Base-by-base conservation (phyloP, 148 eudicot genomes). In the Selenicereus undatus region DNA sequence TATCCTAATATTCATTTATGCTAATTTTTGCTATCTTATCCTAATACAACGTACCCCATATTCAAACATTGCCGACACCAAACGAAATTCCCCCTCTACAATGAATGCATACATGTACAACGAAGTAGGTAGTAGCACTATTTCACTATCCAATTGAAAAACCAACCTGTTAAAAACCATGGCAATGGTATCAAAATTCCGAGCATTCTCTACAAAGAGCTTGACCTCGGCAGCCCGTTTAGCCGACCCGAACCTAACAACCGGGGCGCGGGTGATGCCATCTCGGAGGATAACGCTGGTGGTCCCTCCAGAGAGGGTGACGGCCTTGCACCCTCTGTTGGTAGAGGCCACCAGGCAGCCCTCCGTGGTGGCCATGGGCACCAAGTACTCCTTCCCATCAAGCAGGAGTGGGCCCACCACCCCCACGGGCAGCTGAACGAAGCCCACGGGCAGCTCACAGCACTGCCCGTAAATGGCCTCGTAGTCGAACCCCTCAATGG, bases 281-380 rank as follows among this genome's bases (percentile, higher is more conserved):
- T 92, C 93, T 56, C 66, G 88, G 69, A 92, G 72, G 75, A 92
- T 54, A 18, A 85, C 66, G 43, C 89, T 85, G 30, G 80, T 62
- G 52, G 96, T 91, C 1, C 96, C 96, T 18, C 96, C 96, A 2
- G 82, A 89, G 24, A 85, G 62, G 64, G 82, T 82, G 75, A 92
- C 87, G 1, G 96, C 92, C 87, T 92, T 92, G 70, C 92, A 90
- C 29, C 96, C 93, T 75, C 96, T 73, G 65, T 92, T 92, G 22
- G 93, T 86, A 75, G 93, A 90, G 21, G 93, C 95, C 71, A 92
- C 92, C 60, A 92, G 76, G 71, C 92, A 89, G 36, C 95, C 95
- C 82, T 92, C 96, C 3, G 96, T 92, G 0, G 96, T 92, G 11
- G 96, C 96, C 93, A 92, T 87, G 1, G 96, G 93, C 48, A 92